These are phyloP conservation scores for Naegleria lovaniensis DNA, from an alignment of 208 protist genomes.

Conservation along the genomic window DNA sequence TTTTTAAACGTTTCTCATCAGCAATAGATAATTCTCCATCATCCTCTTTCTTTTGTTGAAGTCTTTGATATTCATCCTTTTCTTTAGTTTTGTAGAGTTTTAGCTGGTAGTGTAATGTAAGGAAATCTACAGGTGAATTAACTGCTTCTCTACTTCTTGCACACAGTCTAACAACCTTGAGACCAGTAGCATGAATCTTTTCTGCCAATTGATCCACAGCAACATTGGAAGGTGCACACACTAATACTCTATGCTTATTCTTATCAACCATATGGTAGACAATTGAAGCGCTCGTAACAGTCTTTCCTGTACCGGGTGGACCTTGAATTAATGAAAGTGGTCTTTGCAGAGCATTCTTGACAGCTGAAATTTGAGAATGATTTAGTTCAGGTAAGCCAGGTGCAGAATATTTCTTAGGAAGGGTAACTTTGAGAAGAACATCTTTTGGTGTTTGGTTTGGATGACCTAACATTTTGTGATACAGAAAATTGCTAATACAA, in stretches of 20 bases:
- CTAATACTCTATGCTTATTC: slow-evolving; percentile 49
- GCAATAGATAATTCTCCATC: slow-evolving; percentile 58
- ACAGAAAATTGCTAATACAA: slow-evolving; percentile 73
- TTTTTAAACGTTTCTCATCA: slow-evolving; percentile 64
- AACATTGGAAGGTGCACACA: slow-evolving; percentile 88
- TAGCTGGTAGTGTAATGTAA: slow-evolving; percentile 83
- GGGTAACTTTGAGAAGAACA: slow-evolving; percentile 28
- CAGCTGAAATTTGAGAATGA: slow-evolving; percentile 66
- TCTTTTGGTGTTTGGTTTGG: slow-evolving; percentile 32
- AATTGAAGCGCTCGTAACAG: slow-evolving; percentile 84
- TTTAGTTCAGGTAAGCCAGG: slow-evolving; percentile 78
- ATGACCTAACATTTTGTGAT: slow-evolving; percentile 82
- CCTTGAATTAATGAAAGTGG: slow-evolving; percentile 81
- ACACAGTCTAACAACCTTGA: slow-evolving; percentile 86
- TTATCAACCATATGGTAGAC: slow-evolving; percentile 78
- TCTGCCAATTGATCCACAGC: slow-evolving; percentile 92
- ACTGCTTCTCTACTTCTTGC: slow-evolving; percentile 78
- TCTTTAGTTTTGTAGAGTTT: slow-evolving; percentile 15
- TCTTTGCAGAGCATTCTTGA: slow-evolving; percentile 66
- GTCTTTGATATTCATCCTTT: slow-evolving; percentile 58
- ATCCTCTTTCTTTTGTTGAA: slow-evolving; percentile 68
- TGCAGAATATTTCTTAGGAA: slow-evolving; percentile 47
- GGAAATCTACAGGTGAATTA: slow-evolving; percentile 61
- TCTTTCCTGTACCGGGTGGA: slow-evolving; percentile 96
- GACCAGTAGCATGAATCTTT: slow-evolving; percentile 80